A percentile compares a stretch with the other conserved stretches of the same genome.
Conservation (phyloP, 164 flowering plant genomes). For the Magnolia changhungtana region DNA sequence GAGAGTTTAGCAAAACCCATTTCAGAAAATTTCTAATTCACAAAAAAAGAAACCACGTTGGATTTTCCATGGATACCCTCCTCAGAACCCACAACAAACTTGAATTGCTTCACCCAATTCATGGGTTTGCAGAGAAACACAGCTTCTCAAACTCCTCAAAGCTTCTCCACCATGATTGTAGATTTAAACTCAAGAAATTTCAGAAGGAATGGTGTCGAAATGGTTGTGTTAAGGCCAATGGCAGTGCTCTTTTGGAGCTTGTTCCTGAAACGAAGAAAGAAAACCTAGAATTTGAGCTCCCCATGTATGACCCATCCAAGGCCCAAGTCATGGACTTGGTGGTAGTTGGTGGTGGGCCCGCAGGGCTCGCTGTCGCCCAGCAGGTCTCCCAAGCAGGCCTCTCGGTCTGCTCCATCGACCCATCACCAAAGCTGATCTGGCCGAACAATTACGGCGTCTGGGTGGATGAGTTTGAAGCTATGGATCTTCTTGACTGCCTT, state of each 20-base stretch:
- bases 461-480: constrained; percentile 96
- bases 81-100: constrained; percentile 66
- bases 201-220: constrained; percentile 24
- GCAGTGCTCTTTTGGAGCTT: constrained; percentile 72
- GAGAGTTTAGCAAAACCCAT: background rate
- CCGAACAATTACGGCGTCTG: constrained; percentile 96
- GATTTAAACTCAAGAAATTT: constrained; percentile 30
- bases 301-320: constrained; percentile 70
- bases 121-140: constrained; percentile 50
- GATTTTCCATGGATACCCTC: constrained; percentile 58
- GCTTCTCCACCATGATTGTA: constrained; percentile 33
- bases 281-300: constrained; percentile 81
- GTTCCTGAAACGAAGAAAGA: constrained; percentile 85
- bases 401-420: constrained; percentile 81
- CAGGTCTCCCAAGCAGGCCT: constrained; percentile 89
- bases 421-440: constrained; percentile 79
- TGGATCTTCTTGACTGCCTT: constrained; percentile 92
- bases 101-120: constrained; percentile 47
- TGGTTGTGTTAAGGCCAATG: constrained; percentile 37
- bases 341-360: constrained; percentile 94
- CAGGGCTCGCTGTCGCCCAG: constrained; percentile 94
- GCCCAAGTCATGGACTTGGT: constrained; percentile 67
- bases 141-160: constrained; percentile 31
- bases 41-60: too few relatives aligned
- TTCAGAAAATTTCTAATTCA: background rate